These are phyloP conservation scores for Margaritispora aquatica DNA, from an alignment of 495 filamentous ascomycete genomes.

Conservation along the genomic window DNA sequence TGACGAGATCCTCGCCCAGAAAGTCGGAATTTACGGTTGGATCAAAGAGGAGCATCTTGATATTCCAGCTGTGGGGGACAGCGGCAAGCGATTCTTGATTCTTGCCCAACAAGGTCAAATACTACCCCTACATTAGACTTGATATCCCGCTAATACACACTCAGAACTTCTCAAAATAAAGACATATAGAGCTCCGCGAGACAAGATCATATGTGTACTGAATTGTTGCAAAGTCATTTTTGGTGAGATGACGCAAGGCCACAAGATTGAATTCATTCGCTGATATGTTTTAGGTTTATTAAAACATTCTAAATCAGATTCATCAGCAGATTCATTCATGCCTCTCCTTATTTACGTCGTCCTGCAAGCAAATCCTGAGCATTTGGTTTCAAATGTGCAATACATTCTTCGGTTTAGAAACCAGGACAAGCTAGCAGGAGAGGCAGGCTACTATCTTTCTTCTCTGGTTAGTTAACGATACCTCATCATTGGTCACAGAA, in stretches of 20 bases:
- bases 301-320: constrained; percentile 86
- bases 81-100: constrained; percentile 77
- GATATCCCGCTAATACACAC: background rate
- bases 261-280: background rate
- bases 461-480: constrained; percentile 64
- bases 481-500: constrained; percentile 6
- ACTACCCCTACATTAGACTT: background rate
- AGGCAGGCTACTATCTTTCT: constrained; percentile 96
- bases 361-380: constrained; percentile 86
- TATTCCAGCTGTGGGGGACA: constrained; percentile 78
- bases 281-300: constrained; percentile 58
- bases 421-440: constrained; percentile 92
- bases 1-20: constrained; percentile 91
- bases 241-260: constrained; percentile 44
- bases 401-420: constrained; percentile 97
- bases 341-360: constrained; percentile 95
- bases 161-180: constrained; percentile 90
- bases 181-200: constrained; percentile 87
- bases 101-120: constrained; percentile 78
- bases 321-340: constrained; percentile 93
- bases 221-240: constrained; percentile 99
- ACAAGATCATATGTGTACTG: constrained; percentile 97
- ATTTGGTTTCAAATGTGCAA: constrained; percentile 95
- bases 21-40: constrained; percentile 95
- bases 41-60: constrained; percentile 90